These are phyloP conservation scores for Holtermanniella nyarrowii DNA, from an alignment of 768 basidiomycete species.

Conservation along the genomic window DNA sequence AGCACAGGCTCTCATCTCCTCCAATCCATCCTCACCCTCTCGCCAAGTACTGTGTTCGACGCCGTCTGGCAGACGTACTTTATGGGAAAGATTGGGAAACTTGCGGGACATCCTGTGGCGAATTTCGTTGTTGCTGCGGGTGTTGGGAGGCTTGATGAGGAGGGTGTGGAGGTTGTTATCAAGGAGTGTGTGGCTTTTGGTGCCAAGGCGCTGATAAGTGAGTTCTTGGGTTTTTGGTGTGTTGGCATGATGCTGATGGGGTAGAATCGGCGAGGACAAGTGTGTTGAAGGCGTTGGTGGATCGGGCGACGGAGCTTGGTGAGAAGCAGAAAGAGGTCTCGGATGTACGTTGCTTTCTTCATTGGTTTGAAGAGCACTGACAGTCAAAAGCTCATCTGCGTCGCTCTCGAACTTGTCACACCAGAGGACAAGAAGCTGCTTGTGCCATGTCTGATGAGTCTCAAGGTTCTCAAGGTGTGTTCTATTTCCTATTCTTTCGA, in stretches of 20 bases:
- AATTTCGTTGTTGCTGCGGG: constrained; percentile 87
- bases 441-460: constrained; percentile 57
- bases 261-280: constrained; percentile 63
- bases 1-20: constrained; percentile 80
- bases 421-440: constrained; percentile 49
- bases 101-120: constrained; percentile 78
- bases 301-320: constrained; percentile 51
- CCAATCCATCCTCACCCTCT: constrained; percentile 62
- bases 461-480: constrained; percentile 41
- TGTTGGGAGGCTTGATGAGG: constrained; percentile 52
- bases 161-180: constrained; percentile 51
- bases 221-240: constrained; percentile 35
- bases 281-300: constrained; percentile 64
- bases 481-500: not conserved
- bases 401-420: constrained; percentile 52
- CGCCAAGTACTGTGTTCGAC: constrained; percentile 54
- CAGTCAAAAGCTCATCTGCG: constrained; percentile 49
- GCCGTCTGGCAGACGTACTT: constrained; percentile 72
- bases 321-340: constrained; percentile 48
- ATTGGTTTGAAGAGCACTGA: not conserved
- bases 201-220: constrained; percentile 55
- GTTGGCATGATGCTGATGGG: not conserved
- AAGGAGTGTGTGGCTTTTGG: constrained; percentile 55
- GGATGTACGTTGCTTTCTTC: constrained; percentile 46
- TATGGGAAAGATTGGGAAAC: constrained; percentile 54